phyloP scores from a whole-genome alignment of 352 stramenopile genomes.

The Phytopythium kandeliae region DNA sequence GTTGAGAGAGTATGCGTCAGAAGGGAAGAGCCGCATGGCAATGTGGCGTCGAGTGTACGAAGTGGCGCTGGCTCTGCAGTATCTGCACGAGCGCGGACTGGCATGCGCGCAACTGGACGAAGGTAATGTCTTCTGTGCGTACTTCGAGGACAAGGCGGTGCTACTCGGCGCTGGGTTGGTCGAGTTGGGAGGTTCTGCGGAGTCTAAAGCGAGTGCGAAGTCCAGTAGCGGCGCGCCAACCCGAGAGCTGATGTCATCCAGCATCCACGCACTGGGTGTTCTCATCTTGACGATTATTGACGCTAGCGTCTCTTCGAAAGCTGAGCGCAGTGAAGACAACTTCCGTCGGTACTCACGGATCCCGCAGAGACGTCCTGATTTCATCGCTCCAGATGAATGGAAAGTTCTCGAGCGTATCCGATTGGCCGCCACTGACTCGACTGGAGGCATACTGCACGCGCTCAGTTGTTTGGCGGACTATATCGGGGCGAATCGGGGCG shows the following conservation, averaged over 20 bases:
- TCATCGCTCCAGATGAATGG: neutral
- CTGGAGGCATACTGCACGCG: slow-evolving; percentile 1
- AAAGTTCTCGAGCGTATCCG: neutral
- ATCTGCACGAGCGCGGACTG: slow-evolving; percentile 6
- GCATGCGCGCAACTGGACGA: neutral
- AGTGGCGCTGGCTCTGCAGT: slow-evolving; percentile 4
- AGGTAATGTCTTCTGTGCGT: neutral
- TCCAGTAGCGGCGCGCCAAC: too few species aligned
- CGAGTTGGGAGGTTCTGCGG: neutral
- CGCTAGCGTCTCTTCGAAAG: too few species aligned
- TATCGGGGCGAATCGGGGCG: neutral
- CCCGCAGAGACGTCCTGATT: neutral
- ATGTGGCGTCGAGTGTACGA: slow-evolving; percentile 1
- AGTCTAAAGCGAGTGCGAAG: too few species aligned
- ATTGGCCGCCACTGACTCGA: neutral
- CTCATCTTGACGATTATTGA: too few species aligned
- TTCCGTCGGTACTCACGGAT: neutral
- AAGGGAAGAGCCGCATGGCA: neutral
- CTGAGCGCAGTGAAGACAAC: too few species aligned
- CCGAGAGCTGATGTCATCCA: too few species aligned
- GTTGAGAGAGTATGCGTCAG: neutral
- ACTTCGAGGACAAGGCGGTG: slow-evolving; percentile 5
- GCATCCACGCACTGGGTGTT: too few species aligned
- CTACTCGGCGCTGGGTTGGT: neutral
- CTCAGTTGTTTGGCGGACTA: neutral